Base-by-base conservation (phyloP, 208 protist species). In the Jaenimonas drosophilae region DNA sequence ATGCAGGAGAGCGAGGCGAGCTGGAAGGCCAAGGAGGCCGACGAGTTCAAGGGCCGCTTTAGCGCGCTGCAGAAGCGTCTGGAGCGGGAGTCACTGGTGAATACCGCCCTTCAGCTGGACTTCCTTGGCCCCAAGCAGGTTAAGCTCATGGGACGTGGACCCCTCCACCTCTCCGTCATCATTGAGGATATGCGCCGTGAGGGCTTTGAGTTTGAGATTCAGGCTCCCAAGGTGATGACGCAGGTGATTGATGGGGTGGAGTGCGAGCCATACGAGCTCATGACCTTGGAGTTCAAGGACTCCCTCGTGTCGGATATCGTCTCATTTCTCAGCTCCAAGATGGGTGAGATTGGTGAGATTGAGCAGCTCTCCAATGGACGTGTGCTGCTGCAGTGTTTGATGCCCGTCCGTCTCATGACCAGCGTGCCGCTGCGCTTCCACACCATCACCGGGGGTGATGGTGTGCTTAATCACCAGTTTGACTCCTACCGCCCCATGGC, bases 171-270 rank as follows among this genome's bases (percentile, higher is more conserved):
- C 9, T 97, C 91, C 46, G 90, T 99, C 19, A 91, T 99, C 40
- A 85, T 99, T 34, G 96, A 99, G 50, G 94, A 96, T 27, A 97
- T 99, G 95, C 79, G 97, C 26, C 85, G 97, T 47, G 95, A 99
- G 56, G 96, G 96, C 20, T 97, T 91, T 54, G 97, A 99, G 65
- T 86, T 99, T 49, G 69, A 93, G 34, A 79, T 98, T 43, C 94
- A 83, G 42, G 91, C 94, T n/a, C 96, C 97, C 20, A 42, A 54
- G 28, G 83, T 97, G n/a, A 44, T 97, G 5, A 95, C 85, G 12
- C 66, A 68, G 29, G 58, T 77, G 4, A 80, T 88, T 49, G 71
- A 95, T 55, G 75, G 59, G 30, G 66, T 76, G 32, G 59, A 74
- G 55, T 91, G 80, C 62, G 87, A 95, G 58, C 87, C 87, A 40